These are phyloP conservation scores for Haberlea rhodopensis DNA, from an alignment of 257 asterid species.

Conservation along the genomic window DNA sequence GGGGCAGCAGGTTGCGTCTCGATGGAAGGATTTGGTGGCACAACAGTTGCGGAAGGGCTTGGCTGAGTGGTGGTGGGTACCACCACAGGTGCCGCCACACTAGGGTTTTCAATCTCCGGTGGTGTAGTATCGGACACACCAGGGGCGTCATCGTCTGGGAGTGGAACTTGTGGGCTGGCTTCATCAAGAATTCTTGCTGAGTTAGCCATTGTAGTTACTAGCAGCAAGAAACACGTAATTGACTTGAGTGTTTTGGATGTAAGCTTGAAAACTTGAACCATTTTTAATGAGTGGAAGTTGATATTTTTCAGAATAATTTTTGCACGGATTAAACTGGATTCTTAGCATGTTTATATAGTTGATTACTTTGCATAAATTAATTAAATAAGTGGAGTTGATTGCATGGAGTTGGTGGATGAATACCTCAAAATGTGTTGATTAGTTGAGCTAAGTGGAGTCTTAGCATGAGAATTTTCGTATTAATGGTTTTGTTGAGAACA, in stretches of 20 bases:
- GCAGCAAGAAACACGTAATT: constrained; percentile 39
- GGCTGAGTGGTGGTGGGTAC: neutral
- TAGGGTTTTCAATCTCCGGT: constrained; percentile 28
- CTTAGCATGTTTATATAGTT: neutral
- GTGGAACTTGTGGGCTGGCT: constrained; percentile 29
- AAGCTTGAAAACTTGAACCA: constrained; percentile 39
- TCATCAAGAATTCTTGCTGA: constrained; percentile 51
- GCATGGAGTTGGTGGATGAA: neutral
- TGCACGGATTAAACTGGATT: neutral
- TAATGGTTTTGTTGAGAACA: too few relatives aligned
- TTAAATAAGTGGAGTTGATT: neutral
- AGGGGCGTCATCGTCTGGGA: constrained; percentile 25
- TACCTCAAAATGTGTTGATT: too few relatives aligned
- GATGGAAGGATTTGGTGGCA: constrained; percentile 10
- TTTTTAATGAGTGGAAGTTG: constrained; percentile 23
- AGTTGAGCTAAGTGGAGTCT: too few relatives aligned
- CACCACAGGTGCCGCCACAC: too few relatives aligned
- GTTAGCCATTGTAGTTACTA: constrained; percentile 38
- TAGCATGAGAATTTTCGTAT: too few relatives aligned
- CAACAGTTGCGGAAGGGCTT: constrained; percentile 26
- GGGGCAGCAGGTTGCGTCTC: constrained; percentile 13
- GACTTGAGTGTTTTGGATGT: constrained; percentile 23
- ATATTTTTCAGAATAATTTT: too few relatives aligned
- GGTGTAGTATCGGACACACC: neutral
- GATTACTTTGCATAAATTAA: neutral